These are phyloP conservation scores for Podospora pseudoanserina DNA, from an alignment of 495 filamentous ascomycete genomes.

Conservation along the genomic window DNA sequence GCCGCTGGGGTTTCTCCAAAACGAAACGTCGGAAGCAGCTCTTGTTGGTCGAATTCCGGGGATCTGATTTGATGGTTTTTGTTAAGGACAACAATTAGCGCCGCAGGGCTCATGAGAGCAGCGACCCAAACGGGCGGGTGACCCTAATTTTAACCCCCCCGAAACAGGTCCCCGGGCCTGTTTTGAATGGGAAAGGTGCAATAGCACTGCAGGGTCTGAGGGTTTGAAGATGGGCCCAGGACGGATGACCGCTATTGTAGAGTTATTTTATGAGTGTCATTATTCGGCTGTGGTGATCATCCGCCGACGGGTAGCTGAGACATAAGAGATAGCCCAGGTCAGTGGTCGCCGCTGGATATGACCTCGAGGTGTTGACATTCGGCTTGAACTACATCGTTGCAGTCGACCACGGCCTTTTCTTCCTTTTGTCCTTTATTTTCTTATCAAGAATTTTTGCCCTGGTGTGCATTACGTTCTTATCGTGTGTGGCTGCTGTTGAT, in stretches of 20 bases:
- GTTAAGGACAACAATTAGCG: constrained; percentile 1
- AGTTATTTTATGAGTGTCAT: not conserved
- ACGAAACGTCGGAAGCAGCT: constrained; percentile 1
- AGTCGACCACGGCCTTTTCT: not conserved
- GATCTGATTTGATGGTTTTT: not conserved
- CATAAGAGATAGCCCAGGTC: constrained; percentile 8
- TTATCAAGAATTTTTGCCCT: too few species aligned
- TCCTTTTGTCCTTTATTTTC: not conserved
- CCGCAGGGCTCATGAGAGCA: constrained; percentile 10
- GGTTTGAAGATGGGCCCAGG: not conserved
- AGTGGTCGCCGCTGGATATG: constrained; percentile 13
- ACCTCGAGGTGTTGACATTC: constrained; percentile 11
- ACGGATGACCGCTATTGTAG: not conserved
- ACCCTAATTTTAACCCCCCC: constrained; percentile 20
- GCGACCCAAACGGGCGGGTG: constrained; percentile 17
- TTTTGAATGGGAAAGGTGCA: not conserved
- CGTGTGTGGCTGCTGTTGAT: not conserved
- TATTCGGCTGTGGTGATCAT: not conserved
- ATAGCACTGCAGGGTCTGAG: not conserved
- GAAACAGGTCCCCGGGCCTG: constrained; percentile 9
- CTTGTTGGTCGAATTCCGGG: constrained; percentile 6
- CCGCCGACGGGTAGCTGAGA: constrained; percentile 1
- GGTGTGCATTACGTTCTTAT: constrained; percentile 1
- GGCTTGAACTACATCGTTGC: constrained; percentile 5
- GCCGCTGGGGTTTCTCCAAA: not conserved